phyloP scores from a whole-genome alignment of 2,329 filamentous ascomycete species.

The Colletotrichum destructivum region DNA sequence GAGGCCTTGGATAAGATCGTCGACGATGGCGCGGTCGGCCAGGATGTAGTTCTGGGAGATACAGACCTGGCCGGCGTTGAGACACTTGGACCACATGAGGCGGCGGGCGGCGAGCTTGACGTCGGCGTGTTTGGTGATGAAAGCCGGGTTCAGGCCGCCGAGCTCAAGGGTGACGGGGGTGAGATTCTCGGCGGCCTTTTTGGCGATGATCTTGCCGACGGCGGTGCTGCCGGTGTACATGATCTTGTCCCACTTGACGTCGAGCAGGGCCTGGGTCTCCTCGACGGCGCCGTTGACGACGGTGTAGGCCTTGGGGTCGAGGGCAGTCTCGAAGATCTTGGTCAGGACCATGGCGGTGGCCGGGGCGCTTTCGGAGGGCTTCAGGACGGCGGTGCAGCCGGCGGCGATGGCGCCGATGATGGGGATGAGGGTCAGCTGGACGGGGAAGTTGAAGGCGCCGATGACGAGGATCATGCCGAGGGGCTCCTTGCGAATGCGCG shows the following conservation, averaged over 20 bases:
- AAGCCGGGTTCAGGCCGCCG: conserved; percentile 92
- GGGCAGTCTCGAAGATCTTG: conserved; percentile 80
- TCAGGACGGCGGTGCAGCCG: conserved; percentile 90
- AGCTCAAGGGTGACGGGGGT: conserved; percentile 93
- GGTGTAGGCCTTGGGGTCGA: conserved; percentile 83
- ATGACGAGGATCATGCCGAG: conserved; percentile 88
- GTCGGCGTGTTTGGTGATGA: conserved; percentile 88
- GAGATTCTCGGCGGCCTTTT: conserved; percentile 90
- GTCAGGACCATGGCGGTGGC: conserved; percentile 83
- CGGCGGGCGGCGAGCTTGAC: conserved; percentile 85
- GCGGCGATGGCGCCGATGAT: conserved; percentile 92
- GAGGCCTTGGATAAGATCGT: conserved; percentile 81
- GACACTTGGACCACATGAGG: conserved; percentile 88
- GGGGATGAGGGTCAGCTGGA: conserved; percentile 84
- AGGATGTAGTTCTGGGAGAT: conserved; percentile 94
- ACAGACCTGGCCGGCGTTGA: conserved; percentile 93
- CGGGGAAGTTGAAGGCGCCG: conserved; percentile 94
- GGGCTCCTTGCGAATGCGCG: conserved; percentile 88
- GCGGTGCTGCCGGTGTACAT: conserved; percentile 89
- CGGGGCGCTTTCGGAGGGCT: conserved; percentile 89
- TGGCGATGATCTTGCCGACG: conserved; percentile 89
- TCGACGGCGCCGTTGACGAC: conserved; percentile 86
- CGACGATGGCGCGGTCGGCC: conserved; percentile 81
- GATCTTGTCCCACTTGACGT: conserved; percentile 97
- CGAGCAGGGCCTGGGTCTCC: conserved; percentile 85